Conservation (phyloP, 495 filamentous ascomycete species). For the Articulospora tetracladia region DNA sequence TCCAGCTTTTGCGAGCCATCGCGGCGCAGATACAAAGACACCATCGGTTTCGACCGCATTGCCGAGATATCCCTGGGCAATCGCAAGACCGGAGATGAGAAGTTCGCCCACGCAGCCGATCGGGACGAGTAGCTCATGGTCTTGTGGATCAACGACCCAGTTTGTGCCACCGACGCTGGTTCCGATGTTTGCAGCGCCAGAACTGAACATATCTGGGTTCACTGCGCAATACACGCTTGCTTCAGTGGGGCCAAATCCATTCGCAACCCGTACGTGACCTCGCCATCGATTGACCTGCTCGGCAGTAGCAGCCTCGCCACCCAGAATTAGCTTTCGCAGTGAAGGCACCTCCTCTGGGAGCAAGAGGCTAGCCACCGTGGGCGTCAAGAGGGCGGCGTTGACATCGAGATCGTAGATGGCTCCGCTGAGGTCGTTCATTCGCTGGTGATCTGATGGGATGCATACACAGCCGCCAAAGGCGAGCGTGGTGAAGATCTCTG, state of each 20-base stretch:
- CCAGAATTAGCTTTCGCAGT: conserved; percentile 23
- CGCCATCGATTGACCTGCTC: conserved; percentile 53
- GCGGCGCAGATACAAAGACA: conserved; percentile 26
- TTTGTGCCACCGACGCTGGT: conserved; percentile 9
- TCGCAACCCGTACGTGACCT: neutral
- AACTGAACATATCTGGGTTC: too few relatives aligned
- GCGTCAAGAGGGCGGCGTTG: conserved; percentile 35
- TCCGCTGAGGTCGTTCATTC: conserved; percentile 31
- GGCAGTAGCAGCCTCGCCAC: conserved; percentile 13
- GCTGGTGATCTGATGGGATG: conserved; percentile 36
- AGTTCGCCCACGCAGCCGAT: conserved; percentile 17
- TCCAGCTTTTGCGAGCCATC: conserved; percentile 25
- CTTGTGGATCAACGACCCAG: conserved; percentile 8
- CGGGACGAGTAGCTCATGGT: conserved; percentile 6
- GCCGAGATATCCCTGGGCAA: conserved; percentile 38
- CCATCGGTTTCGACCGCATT: conserved; percentile 1
- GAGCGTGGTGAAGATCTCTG: conserved; percentile 76
- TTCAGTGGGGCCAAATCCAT: conserved; percentile 5
- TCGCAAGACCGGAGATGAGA: conserved; percentile 8
- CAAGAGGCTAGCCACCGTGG: conserved; percentile 41
- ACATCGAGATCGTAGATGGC: conserved; percentile 33
- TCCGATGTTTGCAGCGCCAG: neutral
- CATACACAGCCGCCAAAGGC: conserved; percentile 6
- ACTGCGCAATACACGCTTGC: neutral
- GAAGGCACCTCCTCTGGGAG: conserved; percentile 39